Evolutionary conservation across 2,329 filamentous ascomycete species (phyloP).

Genomic region (Penicillium sp.): DNA sequence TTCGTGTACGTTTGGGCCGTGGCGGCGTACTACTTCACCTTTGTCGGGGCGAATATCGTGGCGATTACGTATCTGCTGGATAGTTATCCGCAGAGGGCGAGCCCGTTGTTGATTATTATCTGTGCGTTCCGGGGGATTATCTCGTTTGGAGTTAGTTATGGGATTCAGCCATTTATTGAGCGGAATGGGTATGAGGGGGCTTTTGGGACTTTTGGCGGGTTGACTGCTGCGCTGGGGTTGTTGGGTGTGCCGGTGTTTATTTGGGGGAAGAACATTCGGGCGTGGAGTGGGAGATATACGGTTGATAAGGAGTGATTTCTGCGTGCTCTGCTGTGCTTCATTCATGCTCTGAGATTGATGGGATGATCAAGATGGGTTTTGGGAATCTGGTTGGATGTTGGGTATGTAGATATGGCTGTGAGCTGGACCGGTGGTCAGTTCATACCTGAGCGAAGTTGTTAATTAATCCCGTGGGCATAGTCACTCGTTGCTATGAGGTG

Average conservation of each 20-base stretch:
- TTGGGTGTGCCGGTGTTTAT: slow-evolving; percentile 34
- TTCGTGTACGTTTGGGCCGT: slow-evolving; percentile 26
- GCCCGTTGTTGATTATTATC: slow-evolving; percentile 49
- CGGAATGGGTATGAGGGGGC: slow-evolving; percentile 36
- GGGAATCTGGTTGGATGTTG: too few relatives aligned
- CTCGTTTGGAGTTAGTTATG: slow-evolving; percentile 47
- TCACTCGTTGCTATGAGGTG: too few relatives aligned
- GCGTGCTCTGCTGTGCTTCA: not conserved
- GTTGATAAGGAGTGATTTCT: slow-evolving; percentile 2
- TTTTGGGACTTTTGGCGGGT: slow-evolving; percentile 33
- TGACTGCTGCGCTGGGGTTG: slow-evolving; percentile 33
- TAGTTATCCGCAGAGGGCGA: slow-evolving; percentile 46
- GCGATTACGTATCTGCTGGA: slow-evolving; percentile 50
- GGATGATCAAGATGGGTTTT: not conserved
- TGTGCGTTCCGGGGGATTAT: slow-evolving; percentile 51
- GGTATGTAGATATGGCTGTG: too few relatives aligned
- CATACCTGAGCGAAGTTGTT: too few relatives aligned
- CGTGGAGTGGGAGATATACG: slow-evolving; percentile 20
- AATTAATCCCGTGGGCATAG: too few relatives aligned
- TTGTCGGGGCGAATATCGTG: slow-evolving; percentile 46
- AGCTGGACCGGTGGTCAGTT: too few relatives aligned
- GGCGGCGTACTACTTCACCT: slow-evolving; percentile 29
- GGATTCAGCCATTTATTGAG: slow-evolving; percentile 31
- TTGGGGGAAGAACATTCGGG: slow-evolving; percentile 35
- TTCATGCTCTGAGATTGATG: not conserved